These are phyloP conservation scores for Cicer cuneatum DNA, from an alignment of 306 rosid species.

Conservation along the genomic window DNA sequence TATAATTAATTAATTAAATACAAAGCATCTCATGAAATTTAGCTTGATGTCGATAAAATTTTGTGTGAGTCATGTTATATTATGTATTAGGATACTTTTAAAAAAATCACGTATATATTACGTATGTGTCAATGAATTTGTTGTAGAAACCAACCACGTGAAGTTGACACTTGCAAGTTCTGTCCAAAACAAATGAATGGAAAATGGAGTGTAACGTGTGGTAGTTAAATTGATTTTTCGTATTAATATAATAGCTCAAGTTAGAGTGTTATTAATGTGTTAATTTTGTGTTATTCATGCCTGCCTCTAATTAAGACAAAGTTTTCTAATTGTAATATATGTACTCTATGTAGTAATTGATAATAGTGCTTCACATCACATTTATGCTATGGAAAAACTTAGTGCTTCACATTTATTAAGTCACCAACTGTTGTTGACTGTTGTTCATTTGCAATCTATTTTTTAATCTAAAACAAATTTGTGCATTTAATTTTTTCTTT, in stretches of 20 bases:
- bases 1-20: no score
- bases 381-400: neutral
- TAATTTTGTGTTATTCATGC: conserved; percentile 3
- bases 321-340: neutral
- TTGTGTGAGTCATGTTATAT: neutral
- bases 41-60: neutral
- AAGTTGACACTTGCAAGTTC: conserved; percentile 10
- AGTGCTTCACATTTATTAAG: conserved; percentile 1
- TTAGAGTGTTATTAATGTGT: no score
- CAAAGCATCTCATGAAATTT: no score
- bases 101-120: neutral
- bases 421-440: neutral
- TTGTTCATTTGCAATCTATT: neutral
- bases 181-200: neutral
- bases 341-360: neutral
- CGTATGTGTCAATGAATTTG: neutral
- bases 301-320: neutral
- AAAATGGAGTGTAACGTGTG: conserved; percentile 20
- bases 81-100: neutral
- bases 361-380: neutral
- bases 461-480: neutral
- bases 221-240: conserved; percentile 9
- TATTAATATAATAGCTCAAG: neutral
- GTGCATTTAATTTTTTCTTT: no score
- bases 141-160: conserved; percentile 14